Base-by-base conservation (phyloP, 2,329 filamentous ascomycete species). In the Xylariaceae sp. region DNA sequence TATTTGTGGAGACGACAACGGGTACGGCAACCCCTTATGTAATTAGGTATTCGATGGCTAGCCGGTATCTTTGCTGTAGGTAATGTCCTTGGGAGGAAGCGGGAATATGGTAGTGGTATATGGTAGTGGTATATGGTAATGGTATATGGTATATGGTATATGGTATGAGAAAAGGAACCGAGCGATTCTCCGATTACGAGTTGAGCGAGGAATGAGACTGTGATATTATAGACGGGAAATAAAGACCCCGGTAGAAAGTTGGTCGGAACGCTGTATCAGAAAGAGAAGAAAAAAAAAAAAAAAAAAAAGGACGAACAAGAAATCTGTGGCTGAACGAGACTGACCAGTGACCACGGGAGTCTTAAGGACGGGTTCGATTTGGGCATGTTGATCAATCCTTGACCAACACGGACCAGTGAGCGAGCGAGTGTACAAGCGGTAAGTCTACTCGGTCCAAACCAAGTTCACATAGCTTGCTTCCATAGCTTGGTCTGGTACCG, bases 361-460 rank as follows among this genome's bases (percentile, higher is more conserved):
- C 43, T 46, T 31, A n/a, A 43, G 39, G 40, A 47, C 35, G 34
- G 44, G 46, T 40, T 43, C 48, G 39, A 34, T 42, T 45, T 48
- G 19, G 47, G 50, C 56, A 58, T 51, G 9, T 35, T 31, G 55
- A 45, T 47, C 45, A 43, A 51, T 45, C 19, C 4, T 49, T 9
- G 34, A 42, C 37, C 26, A 27, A 46, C 56, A 49, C 35, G 43
- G 40, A 40, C 46, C 49, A 41, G 34, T 47, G 40, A 41, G 39
- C 39, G 42, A 45, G 43, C 11, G 29, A 31, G 43, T 31, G 32
- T 39, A 29, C 43, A 27, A 19, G 40, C 41, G 35, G 34, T 32
- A 43, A 42, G 47, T 53, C 50, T 41, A 48, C 50, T 55, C 44
- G 58, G 53, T 55, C 57, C 47, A 48, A 49, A 49, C 48, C 47